Conservation (phyloP, 139 green algal genomes). For the Coelastrella sp. region DNA sequence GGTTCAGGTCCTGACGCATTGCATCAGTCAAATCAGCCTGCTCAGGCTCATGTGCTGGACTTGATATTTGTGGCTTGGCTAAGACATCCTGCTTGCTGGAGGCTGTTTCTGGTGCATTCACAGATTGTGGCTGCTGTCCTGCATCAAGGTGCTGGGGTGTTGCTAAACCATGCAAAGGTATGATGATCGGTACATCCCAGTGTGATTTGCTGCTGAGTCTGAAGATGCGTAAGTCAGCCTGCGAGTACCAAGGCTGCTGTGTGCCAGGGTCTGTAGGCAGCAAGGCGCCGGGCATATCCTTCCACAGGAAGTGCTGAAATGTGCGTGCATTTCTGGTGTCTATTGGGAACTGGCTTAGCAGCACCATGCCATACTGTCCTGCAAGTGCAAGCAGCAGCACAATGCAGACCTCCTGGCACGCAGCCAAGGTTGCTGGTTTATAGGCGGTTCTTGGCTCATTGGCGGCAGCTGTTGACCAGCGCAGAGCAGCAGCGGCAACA, state of each 20-base stretch:
- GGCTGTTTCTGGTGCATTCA: too few species aligned
- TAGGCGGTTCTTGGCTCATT: too few species aligned
- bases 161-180: not conserved
- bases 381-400: not conserved
- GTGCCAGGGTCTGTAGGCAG: slow-evolving; percentile 29
- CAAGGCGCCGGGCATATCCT: slow-evolving; percentile 38
- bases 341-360: slow-evolving; percentile 37
- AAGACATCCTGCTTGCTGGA: too few species aligned
- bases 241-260: slow-evolving; percentile 28
- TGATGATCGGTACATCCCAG: slow-evolving; percentile 39
- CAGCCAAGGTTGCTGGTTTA: too few species aligned
- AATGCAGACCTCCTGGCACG: too few species aligned
- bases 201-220: slow-evolving; percentile 38
- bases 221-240: slow-evolving; percentile 24
- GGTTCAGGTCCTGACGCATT: too few species aligned
- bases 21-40: too few species aligned
- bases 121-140: too few species aligned
- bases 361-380: slow-evolving; percentile 50
- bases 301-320: slow-evolving; percentile 43
- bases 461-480: too few species aligned
- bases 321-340: slow-evolving; percentile 9
- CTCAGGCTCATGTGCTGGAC: too few species aligned
- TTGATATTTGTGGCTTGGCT: too few species aligned
- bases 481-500: too few species aligned
- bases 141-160: not conserved